Conservation (phyloP, 2,329 filamentous ascomycete species). For the Diaporthe batatas region DNA sequence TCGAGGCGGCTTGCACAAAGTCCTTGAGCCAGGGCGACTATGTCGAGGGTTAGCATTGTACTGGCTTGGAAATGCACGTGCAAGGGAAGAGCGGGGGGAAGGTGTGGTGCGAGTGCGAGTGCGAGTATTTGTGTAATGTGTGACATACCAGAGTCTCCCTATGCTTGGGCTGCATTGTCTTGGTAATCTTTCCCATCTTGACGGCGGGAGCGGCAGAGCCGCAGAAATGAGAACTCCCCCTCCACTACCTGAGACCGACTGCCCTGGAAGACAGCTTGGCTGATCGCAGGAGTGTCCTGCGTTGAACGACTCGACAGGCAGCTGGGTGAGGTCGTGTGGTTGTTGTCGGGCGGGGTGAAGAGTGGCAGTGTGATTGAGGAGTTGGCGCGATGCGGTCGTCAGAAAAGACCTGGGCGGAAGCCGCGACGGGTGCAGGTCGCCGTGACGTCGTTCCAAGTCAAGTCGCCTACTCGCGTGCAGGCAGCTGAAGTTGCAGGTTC, state of each 20-base stretch:
- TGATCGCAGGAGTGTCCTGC: slow-evolving; percentile 51
- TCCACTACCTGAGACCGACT: slow-evolving; percentile 64
- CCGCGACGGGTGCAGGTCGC: slow-evolving; percentile 42
- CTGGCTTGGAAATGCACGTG: slow-evolving; percentile 14
- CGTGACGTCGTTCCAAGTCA: slow-evolving; percentile 36
- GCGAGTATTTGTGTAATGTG: slow-evolving; percentile 1
- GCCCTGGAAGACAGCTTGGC: slow-evolving; percentile 57
- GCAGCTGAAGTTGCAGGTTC: slow-evolving; percentile 33
- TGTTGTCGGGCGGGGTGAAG: slow-evolving; percentile 9
- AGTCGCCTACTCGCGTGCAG: background rate
- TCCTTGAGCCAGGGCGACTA: slow-evolving; percentile 90
- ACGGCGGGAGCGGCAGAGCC: slow-evolving; percentile 70
- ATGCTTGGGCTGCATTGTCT: slow-evolving; percentile 76
- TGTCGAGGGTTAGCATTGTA: slow-evolving; percentile 47
- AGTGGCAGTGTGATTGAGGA: slow-evolving; percentile 13
- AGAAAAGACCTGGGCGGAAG: slow-evolving; percentile 34
- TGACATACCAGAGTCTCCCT: slow-evolving; percentile 73
- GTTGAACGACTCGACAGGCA: background rate
- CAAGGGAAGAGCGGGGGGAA: background rate
- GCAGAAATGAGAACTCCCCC: slow-evolving; percentile 66
- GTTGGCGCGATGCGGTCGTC: slow-evolving; percentile 32
- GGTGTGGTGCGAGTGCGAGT: slow-evolving; percentile 42
- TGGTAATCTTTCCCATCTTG: slow-evolving; percentile 78
- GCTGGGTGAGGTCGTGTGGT: slow-evolving; percentile 2
- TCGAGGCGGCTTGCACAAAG: slow-evolving; percentile 80